Evolutionary conservation across 2,329 filamentous ascomycete genomes (phyloP).

Genomic region (Furcasterigmium sp.): DNA sequence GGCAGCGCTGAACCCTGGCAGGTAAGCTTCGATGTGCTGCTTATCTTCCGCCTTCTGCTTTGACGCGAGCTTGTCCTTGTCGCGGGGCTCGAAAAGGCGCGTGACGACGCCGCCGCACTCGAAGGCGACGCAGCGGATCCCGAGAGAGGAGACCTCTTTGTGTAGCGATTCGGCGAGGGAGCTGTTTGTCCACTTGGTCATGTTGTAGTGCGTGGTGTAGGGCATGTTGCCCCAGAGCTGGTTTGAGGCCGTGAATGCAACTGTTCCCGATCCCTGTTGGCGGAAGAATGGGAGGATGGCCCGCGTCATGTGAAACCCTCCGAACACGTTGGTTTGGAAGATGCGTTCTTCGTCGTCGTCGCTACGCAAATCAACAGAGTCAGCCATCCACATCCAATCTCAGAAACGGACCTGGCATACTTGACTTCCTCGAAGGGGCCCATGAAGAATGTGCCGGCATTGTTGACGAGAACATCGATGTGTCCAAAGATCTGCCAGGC

Average conservation of each 20-base stretch:
- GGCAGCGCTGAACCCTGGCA: no score
- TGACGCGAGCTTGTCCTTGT: no score
- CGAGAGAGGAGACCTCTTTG: slow-evolving; percentile 21
- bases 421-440: slow-evolving; percentile 21
- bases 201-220: slow-evolving; percentile 22
- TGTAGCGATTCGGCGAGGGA: slow-evolving; percentile 20
- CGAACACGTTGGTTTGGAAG: slow-evolving; percentile 22
- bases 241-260: slow-evolving; percentile 23
- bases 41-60: no score
- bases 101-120: slow-evolving; percentile 25
- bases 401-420: slow-evolving; percentile 13
- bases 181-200: slow-evolving; percentile 21
- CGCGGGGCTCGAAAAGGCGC: slow-evolving; percentile 12
- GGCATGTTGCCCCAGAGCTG: slow-evolving; percentile 20
- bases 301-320: slow-evolving; percentile 17
- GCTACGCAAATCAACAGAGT: slow-evolving; percentile 6
- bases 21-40: no score
- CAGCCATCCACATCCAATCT: neutral
- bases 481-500: slow-evolving; percentile 23
- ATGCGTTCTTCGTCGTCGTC: slow-evolving; percentile 17
- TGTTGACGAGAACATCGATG: slow-evolving; percentile 27
- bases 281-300: slow-evolving; percentile 20
- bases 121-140: slow-evolving; percentile 21
- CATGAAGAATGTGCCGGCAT: slow-evolving; percentile 22
- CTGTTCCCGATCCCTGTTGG: slow-evolving; percentile 12